phyloP scores from a whole-genome alignment of 192 early-diverging fungal genomes.

The Chytriomyces sp. region DNA sequence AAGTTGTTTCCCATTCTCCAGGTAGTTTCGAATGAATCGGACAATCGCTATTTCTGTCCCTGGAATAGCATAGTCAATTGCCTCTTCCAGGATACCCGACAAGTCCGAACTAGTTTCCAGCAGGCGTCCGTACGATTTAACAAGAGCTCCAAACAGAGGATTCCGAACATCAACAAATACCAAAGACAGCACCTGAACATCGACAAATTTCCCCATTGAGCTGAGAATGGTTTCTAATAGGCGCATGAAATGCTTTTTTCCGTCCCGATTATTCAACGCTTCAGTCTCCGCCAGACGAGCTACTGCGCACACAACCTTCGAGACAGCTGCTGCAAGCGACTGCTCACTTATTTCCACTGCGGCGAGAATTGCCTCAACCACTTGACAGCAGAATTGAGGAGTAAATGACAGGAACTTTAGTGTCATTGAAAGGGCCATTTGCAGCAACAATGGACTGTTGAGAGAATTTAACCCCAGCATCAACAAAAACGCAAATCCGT shows the following conservation, averaged over 20 bases:
- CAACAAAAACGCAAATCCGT: slow-evolving; percentile 11
- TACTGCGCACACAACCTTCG: slow-evolving; percentile 17
- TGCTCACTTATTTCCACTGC: neutral
- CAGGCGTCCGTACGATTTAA: neutral
- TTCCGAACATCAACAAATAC: slow-evolving; percentile 21
- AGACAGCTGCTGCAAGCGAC: slow-evolving; percentile 7
- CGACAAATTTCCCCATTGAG: slow-evolving; percentile 4
- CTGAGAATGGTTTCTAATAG: neutral
- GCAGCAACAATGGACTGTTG: slow-evolving; percentile 5
- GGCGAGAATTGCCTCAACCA: neutral
- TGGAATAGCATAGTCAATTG: slow-evolving; percentile 18
- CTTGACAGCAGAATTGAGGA: neutral
- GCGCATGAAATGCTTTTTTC: neutral
- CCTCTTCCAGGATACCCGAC: slow-evolving; percentile 15
- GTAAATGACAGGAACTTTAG: slow-evolving; percentile 12
- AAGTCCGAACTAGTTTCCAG: neutral
- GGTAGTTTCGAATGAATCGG: slow-evolving; percentile 6
- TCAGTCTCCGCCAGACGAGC: neutral
- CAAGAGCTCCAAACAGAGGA: neutral
- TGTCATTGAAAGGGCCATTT: slow-evolving; percentile 8
- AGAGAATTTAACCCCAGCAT: neutral
- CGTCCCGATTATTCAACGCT: neutral
- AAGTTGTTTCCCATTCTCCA: slow-evolving; percentile 6
- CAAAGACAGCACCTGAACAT: slow-evolving; percentile 14
- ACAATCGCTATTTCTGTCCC: slow-evolving; percentile 21